phyloP scores from a whole-genome alignment of 345 rosid species.

The Sonneratia alba region DNA sequence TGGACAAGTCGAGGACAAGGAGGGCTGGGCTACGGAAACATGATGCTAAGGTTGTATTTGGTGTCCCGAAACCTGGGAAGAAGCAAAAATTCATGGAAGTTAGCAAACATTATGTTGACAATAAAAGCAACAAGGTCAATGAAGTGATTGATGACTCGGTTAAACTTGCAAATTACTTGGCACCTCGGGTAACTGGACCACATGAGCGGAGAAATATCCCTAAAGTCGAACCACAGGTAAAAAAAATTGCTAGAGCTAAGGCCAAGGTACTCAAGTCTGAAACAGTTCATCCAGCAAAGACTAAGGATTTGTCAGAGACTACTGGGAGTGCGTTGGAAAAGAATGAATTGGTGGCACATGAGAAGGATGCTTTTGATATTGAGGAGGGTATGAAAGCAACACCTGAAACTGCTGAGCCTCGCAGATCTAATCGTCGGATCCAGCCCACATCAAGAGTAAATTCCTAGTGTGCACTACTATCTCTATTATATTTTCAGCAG shows the following conservation, averaged over 20 bases:
- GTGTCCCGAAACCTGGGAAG: slow-evolving; percentile 98
- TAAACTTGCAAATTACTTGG: slow-evolving; percentile 51
- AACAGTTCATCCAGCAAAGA: slow-evolving; percentile 31
- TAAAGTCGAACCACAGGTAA: slow-evolving; percentile 47
- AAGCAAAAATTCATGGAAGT: slow-evolving; percentile 97
- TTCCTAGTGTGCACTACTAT: neutral
- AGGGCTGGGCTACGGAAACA: slow-evolving; percentile 18
- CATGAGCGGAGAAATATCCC: slow-evolving; percentile 52
- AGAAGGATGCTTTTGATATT: slow-evolving; percentile 36
- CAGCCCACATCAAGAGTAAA: slow-evolving; percentile 98
- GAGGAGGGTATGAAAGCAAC: slow-evolving; percentile 29
- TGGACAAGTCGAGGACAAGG: neutral
- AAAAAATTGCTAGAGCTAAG: slow-evolving; percentile 38
- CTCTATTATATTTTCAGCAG: neutral
- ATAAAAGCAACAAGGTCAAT: slow-evolving; percentile 28
- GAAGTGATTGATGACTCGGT: slow-evolving; percentile 43
- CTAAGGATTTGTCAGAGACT: slow-evolving; percentile 28
- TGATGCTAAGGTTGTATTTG: slow-evolving; percentile 61
- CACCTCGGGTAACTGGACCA: slow-evolving; percentile 56
- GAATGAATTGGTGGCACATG: slow-evolving; percentile 27
- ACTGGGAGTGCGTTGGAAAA: slow-evolving; percentile 31
- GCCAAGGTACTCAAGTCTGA: slow-evolving; percentile 35
- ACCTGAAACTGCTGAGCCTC: slow-evolving; percentile 53
- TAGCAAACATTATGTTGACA: slow-evolving; percentile 78
- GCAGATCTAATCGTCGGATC: slow-evolving; percentile 86